phyloP scores from a whole-genome alignment of 2,329 filamentous ascomycete genomes.

The Ascochyta clinopodiicola region DNA sequence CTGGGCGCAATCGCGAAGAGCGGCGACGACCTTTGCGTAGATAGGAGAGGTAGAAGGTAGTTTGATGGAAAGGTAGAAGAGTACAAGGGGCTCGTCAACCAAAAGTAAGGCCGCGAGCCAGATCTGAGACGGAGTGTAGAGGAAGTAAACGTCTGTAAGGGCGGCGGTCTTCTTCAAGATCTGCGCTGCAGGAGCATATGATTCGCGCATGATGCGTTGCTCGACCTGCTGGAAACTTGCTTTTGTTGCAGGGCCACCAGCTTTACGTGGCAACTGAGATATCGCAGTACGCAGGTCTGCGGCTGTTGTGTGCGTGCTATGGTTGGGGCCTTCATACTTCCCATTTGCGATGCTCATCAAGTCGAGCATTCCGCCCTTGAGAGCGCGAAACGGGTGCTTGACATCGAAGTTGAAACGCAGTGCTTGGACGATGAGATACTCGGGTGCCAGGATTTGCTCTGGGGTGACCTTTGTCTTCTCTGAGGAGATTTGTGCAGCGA shows the following conservation, averaged over 20 bases:
- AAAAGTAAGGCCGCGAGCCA: constrained; percentile 82
- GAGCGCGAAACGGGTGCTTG: constrained; percentile 83
- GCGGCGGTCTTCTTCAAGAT: constrained; percentile 70
- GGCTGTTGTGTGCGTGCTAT: constrained; percentile 20
- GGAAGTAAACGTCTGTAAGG: constrained; percentile 94
- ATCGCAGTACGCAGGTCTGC: constrained; percentile 39
- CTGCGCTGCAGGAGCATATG: constrained; percentile 72
- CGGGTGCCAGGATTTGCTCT: constrained; percentile 86
- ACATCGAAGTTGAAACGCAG: constrained; percentile 94
- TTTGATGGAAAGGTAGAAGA: constrained; percentile 56
- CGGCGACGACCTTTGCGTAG: constrained; percentile 46
- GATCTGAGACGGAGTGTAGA: constrained; percentile 93
- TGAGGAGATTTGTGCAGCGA: constrained; percentile 51
- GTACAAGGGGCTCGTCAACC: constrained; percentile 69
- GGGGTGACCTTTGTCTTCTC: constrained; percentile 63
- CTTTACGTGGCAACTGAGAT: constrained; percentile 32
- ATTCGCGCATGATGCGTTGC: constrained; percentile 60
- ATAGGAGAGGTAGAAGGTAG: constrained; percentile 40
- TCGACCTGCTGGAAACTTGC: constrained; percentile 33
- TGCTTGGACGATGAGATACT: constrained; percentile 91
- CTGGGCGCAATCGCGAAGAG: constrained; percentile 49
- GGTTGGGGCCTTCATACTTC: constrained; percentile 53
- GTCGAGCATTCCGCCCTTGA: constrained; percentile 88
- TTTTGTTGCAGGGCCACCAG: constrained; percentile 21
- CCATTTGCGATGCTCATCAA: constrained; percentile 71